Conservation (phyloP, 805 yeast species). For the Suhomyces pyralidae region DNA sequence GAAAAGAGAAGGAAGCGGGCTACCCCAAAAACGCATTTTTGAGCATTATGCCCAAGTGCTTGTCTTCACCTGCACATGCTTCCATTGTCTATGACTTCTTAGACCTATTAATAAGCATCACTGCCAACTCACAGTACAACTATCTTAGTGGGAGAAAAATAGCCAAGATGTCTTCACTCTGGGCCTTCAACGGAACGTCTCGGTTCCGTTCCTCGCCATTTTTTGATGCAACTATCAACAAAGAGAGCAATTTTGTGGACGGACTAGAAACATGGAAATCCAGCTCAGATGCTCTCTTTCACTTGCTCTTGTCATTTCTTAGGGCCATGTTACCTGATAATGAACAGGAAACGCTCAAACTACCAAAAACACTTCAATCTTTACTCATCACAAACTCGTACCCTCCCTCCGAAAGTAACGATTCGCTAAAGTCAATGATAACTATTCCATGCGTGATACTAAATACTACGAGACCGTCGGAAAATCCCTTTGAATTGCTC, state of each 20-base stretch:
- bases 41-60: constrained; percentile 79
- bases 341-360: constrained; percentile 51
- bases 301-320: constrained; percentile 69
- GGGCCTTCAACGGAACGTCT: constrained; percentile 70
- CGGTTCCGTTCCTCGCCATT: constrained; percentile 29
- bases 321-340: constrained; percentile 73
- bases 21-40: constrained; percentile 73
- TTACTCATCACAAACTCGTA: constrained; percentile 63
- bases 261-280: constrained; percentile 77
- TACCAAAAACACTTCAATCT: constrained; percentile 67
- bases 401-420: constrained; percentile 58
- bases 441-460: constrained; percentile 63
- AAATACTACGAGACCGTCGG: constrained; percentile 48
- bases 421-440: constrained; percentile 36
- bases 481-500: constrained; percentile 57
- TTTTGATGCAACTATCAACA: constrained; percentile 33
- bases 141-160: constrained; percentile 77
- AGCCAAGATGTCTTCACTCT: constrained; percentile 76
- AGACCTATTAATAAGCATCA: constrained; percentile 71
- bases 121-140: constrained; percentile 76
- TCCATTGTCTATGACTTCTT: constrained; percentile 85
- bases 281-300: constrained; percentile 84
- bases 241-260: constrained; percentile 50
- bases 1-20: constrained; percentile 59
- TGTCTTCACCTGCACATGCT: constrained; percentile 82